Evolutionary conservation across 1,284 basidiomycete species (phyloP).

Genomic region (Golubevia sp.): DNA sequence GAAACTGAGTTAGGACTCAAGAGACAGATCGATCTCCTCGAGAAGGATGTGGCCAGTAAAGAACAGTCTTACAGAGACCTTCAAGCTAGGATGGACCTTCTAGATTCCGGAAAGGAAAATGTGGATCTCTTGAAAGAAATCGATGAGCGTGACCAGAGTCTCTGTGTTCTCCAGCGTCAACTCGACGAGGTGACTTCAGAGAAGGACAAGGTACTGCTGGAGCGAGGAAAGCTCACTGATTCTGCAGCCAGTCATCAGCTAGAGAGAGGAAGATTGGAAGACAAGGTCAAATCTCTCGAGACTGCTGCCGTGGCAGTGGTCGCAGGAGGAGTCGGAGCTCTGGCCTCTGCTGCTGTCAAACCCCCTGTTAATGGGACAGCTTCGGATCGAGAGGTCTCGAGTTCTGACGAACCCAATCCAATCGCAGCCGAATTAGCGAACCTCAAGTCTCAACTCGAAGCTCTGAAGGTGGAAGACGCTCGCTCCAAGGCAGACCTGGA

Average conservation of each 20-base stretch:
- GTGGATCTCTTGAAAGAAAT: constrained; percentile 39
- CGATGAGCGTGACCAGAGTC: constrained; percentile 22
- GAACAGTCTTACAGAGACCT: constrained; percentile 41
- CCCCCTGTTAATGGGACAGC: neutral
- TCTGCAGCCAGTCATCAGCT: constrained; percentile 14
- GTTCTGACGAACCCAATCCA: neutral
- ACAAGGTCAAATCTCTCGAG: constrained; percentile 20
- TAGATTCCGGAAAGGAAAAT: constrained; percentile 35
- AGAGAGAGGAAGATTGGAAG: constrained; percentile 19
- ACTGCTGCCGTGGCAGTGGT: constrained; percentile 22
- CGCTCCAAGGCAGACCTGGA: constrained; percentile 23
- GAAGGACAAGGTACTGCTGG: constrained; percentile 13
- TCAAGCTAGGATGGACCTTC: constrained; percentile 32
- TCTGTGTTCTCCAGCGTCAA: constrained; percentile 25
- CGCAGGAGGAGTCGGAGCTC: neutral
- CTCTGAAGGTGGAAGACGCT: constrained; percentile 13
- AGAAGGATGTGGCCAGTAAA: constrained; percentile 28
- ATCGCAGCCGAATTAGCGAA: neutral
- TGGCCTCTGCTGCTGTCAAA: constrained; percentile 1
- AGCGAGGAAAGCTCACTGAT: constrained; percentile 17
- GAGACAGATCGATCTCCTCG: constrained; percentile 24
- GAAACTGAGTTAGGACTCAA: constrained; percentile 15
- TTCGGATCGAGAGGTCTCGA: neutral
- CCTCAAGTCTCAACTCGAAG: constrained; percentile 9
- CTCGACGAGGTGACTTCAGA: constrained; percentile 18